phyloP scores from a whole-genome alignment of 78 protist genomes.

The Dictyostelium brefeldianum region DNA sequence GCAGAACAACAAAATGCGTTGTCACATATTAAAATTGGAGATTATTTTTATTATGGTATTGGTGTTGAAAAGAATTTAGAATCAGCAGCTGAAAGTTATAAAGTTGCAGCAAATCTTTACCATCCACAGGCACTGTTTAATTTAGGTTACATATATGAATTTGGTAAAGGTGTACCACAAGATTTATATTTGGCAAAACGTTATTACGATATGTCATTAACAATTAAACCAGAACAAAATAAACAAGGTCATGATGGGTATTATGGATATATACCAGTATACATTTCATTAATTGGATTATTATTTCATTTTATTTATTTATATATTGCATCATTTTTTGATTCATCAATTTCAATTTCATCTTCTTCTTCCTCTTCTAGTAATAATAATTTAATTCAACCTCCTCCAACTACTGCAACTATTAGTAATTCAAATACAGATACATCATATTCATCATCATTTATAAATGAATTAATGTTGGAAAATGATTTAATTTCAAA shows the following conservation, averaged over 20 bases:
- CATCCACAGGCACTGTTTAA: slow-evolving; percentile 90
- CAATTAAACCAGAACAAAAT: slow-evolving; percentile 21
- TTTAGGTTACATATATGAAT: slow-evolving; percentile 92
- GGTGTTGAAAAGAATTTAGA: slow-evolving; percentile 78
- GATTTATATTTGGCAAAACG: slow-evolving; percentile 93
- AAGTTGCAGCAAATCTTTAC: slow-evolving; percentile 58
- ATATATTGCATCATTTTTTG: slow-evolving; percentile 23
- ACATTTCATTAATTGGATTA: slow-evolving; percentile 78
- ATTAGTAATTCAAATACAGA: background rate
- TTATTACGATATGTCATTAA: slow-evolving; percentile 90
- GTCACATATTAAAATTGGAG: slow-evolving; percentile 90
- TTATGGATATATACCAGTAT: slow-evolving; percentile 86
- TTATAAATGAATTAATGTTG: background rate
- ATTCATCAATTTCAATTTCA: slow-evolving; percentile 13
- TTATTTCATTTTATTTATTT: slow-evolving; percentile 48
- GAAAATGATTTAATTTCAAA: background rate
- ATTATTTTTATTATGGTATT: slow-evolving; percentile 91
- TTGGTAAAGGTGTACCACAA: slow-evolving; percentile 86
- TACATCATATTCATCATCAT: background rate
- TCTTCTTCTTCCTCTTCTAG: background rate
- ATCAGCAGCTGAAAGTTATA: slow-evolving; percentile 81
- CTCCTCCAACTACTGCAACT: background rate
- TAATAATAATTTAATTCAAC: background rate
- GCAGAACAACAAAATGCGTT: slow-evolving; percentile 86
- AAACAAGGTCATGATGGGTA: slow-evolving; percentile 4